Evolutionary conservation across 805 yeast genomes (phyloP), one percentile per base, ranked within the genome.

Genomic region (Starmerella vitae): DNA sequence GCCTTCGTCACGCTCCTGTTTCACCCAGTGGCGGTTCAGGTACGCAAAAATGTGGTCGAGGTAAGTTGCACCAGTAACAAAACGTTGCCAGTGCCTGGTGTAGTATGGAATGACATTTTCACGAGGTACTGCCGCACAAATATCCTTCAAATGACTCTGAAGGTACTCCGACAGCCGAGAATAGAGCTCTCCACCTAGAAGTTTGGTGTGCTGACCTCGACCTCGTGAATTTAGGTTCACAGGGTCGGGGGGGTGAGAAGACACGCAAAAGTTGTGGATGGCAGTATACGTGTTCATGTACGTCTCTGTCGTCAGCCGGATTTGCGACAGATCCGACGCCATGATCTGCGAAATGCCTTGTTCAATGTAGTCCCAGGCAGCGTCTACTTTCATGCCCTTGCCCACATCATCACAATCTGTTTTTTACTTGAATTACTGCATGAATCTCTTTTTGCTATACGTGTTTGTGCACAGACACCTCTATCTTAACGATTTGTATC

Each of bases 11-110:
- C 97, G 71, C 60, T 88, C 97, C 55, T 93, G 86, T 51, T 80
- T 81, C 32, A 93, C 95, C 98, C 98, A 91, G 61, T 88, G 91
- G 45, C 97, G 72, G 60, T 91, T 91, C 72, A 91, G 76, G 60
- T 91, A 91, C 58, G 88, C 95, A 54, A 91, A 82, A 5, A 93
- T 86, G 57, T 93, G 91, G 58, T 84, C 85, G 57, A 91, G 63
- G 59, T 83, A 81, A 13, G 85, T 80, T 1, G 97, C 93, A 20
- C 97, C 97, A 38, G 83, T 75, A 18, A 93, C 74, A 57, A 71
- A 91, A 44, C 97, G 71, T 46, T 76, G 75, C 95, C 97, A 93
- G 48, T 78, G 74, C 54, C 76, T 68, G 33, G 83, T 93, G 53
- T 91, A 91, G 55, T 81, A 83, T 44, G 76, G 79, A 39, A 86